Evolutionary conservation across 768 basidiomycete species (phyloP), one percentile per base, ranked within the genome.

Genomic region (Tylopilus cervinicoccineus): DNA sequence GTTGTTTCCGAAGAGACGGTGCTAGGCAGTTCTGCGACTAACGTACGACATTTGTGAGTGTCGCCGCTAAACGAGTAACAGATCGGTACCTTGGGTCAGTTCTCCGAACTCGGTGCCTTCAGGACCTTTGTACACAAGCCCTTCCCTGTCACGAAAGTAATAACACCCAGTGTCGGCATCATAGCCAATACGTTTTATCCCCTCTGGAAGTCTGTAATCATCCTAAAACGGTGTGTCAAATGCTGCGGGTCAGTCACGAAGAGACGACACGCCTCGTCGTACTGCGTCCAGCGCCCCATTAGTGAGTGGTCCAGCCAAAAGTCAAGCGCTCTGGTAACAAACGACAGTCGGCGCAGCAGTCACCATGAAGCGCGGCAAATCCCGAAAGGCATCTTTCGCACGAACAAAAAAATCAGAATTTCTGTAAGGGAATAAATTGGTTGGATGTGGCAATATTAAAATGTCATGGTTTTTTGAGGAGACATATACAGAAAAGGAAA

Each of bases 121-220:
- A 16, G 76, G 67, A 27, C 77, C 77, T 64, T 80, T 81, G 83
- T 59, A 81, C 52, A 66, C 61, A 8, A 62, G 67, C 10, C 86
- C 85, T 39, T 73, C 75, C 3, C 48, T 48, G 63, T 81, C 80
- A 22, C 75, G 74, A 68, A 83, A 90, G 60, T 76, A 75, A 70
- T 89, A 88, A 40, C 76, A 70, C 41, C 78, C 76, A 2, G 75
- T 74, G 69, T 90, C 88, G 4, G 82, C 70, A 66, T 91, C 88
- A 60, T 89, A 90, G 11, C 86, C 88, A 48, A 86, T 78, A 28
- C 88, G 80, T 52, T 79, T 71, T 62, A 77, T 66, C 34, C 77
- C 77, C 44, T 73, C 73, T 2, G 78, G 77, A 43, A 79, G 72
- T 52, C 77, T 71, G 56, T 77, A 75, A n/a, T 70, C 69, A 49